A percentile compares a stretch with the other conserved stretches of the same genome.
Evolutionary conservation across 1,284 basidiomycete species (phyloP).

Genomic region (Vanrija humicola): DNA sequence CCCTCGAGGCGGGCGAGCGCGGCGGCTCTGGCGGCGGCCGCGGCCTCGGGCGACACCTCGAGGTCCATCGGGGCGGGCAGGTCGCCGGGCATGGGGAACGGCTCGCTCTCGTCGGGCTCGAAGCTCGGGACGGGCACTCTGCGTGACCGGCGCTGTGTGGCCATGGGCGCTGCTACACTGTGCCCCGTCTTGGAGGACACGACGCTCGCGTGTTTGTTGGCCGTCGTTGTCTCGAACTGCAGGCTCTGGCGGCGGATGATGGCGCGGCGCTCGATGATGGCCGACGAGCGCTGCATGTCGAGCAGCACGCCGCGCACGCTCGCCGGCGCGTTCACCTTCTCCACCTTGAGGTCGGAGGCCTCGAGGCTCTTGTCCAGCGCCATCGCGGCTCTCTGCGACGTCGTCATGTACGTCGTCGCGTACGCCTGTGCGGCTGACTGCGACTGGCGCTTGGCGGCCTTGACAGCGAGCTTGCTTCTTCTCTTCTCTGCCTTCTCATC

Average conservation of each 20-base stretch:
- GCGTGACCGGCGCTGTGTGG: background rate
- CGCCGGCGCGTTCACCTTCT: slow-evolving; percentile 3
- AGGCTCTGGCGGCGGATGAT: slow-evolving; percentile 3
- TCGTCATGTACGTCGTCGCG: too few relatives aligned
- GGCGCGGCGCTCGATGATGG: slow-evolving; percentile 2
- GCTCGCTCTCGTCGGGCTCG: slow-evolving; percentile 1
- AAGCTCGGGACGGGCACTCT: slow-evolving; percentile 7
- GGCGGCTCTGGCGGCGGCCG: slow-evolving; percentile 6
- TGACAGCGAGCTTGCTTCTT: too few relatives aligned
- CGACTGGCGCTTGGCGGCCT: too few relatives aligned
- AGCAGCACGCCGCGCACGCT: slow-evolving; percentile 10
- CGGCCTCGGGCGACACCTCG: background rate
- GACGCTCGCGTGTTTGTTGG: too few relatives aligned
- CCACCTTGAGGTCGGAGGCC: too few relatives aligned
- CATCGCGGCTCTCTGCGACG: too few relatives aligned
- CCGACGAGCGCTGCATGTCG: slow-evolving; percentile 9
- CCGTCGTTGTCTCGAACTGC: background rate
- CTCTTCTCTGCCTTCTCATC: too few relatives aligned
- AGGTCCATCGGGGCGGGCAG: slow-evolving; percentile 1
- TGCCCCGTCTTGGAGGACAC: too few relatives aligned
- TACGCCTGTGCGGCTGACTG: too few relatives aligned
- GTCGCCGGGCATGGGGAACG: background rate
- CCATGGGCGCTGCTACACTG: too few relatives aligned
- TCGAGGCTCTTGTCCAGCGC: too few relatives aligned
- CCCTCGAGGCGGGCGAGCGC: slow-evolving; percentile 9